Percentiles rank a stretch among this genome's conserved stretches.
Evolutionary conservation across 345 rosid genomes (phyloP).

Genomic region (Diplotaxis tenuifolia): DNA sequence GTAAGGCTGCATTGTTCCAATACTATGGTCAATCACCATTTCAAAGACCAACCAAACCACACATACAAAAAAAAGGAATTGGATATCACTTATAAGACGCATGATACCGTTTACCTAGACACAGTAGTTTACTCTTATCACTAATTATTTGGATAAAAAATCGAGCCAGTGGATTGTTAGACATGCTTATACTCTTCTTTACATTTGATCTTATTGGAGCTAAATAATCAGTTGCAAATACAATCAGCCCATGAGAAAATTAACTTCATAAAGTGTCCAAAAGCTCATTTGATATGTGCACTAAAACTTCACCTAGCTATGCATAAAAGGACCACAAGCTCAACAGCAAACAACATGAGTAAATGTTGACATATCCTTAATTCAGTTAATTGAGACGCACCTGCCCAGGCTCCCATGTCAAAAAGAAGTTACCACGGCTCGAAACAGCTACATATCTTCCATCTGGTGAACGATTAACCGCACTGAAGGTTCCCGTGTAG

Average conservation of each 20-base stretch:
- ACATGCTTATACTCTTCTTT: neutral
- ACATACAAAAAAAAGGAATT: neutral
- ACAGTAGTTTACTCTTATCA: neutral
- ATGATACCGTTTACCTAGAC: neutral
- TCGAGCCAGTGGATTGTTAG: neutral
- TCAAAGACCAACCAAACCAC: constrained; percentile 15
- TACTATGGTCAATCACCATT: constrained; percentile 2
- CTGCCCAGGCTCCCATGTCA: constrained; percentile 99
- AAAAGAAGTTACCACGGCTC: constrained; percentile 94
- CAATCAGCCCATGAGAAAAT: neutral
- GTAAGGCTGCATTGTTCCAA: constrained; percentile 52
- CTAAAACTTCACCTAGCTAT: neutral
- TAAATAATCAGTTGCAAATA: neutral
- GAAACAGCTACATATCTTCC: constrained; percentile 96
- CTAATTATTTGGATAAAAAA: neutral
- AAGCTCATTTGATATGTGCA: no score
- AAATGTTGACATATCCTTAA: neutral
- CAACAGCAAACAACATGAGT: neutral
- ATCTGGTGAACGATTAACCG: constrained; percentile 89
- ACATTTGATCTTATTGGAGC: neutral
- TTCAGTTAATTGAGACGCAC: constrained; percentile 36
- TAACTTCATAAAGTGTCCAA: no score
- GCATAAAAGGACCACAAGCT: constrained; percentile 8
- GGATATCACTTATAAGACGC: neutral
- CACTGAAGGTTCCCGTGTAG: constrained; percentile 89